Evolutionary conservation across 176 grass and related monocot genomes (phyloP).

Genomic region (Aegilops sharonensis): DNA sequence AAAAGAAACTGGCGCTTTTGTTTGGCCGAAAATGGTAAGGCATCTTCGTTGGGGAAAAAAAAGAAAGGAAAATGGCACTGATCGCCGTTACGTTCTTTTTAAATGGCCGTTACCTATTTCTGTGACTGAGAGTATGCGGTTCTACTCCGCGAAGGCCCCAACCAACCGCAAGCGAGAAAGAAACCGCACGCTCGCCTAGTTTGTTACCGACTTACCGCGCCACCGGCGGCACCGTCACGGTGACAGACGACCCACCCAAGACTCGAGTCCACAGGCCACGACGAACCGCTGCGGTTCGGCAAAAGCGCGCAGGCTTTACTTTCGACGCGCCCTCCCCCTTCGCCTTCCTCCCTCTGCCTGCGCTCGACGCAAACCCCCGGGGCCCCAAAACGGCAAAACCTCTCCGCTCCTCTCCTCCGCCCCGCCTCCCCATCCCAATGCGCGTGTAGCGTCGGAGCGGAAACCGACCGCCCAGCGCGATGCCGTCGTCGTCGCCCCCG

Average conservation of each 20-base stretch:
- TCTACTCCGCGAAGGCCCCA: too few relatives aligned
- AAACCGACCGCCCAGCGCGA: not conserved
- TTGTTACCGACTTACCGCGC: not conserved
- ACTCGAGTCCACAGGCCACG: not conserved
- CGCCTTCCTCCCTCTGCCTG: not conserved
- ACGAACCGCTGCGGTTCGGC: conserved; percentile 1
- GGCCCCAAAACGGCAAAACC: conserved; percentile 6
- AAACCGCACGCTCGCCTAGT: not conserved
- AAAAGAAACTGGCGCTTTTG: too few relatives aligned
- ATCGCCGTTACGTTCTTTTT: too few relatives aligned
- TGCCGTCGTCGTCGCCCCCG: conserved; percentile 11
- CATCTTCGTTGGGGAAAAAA: too few relatives aligned
- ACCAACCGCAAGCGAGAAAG: not conserved
- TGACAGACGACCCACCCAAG: too few relatives aligned
- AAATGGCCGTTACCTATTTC: not conserved
- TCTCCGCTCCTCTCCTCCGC: not conserved
- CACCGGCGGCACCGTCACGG: not conserved
- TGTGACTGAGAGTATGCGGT: too few relatives aligned
- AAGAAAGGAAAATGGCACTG: too few relatives aligned
- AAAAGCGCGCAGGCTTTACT: not conserved
- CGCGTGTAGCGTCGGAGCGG: not conserved
- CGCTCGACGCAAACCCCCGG: not conserved
- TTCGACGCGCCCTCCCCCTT: not conserved
- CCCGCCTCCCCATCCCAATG: conserved; percentile 27
- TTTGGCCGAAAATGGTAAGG: too few relatives aligned